Evolutionary conservation across 1,284 basidiomycete genomes (phyloP).

Genomic region (Tilletia walkeri): DNA sequence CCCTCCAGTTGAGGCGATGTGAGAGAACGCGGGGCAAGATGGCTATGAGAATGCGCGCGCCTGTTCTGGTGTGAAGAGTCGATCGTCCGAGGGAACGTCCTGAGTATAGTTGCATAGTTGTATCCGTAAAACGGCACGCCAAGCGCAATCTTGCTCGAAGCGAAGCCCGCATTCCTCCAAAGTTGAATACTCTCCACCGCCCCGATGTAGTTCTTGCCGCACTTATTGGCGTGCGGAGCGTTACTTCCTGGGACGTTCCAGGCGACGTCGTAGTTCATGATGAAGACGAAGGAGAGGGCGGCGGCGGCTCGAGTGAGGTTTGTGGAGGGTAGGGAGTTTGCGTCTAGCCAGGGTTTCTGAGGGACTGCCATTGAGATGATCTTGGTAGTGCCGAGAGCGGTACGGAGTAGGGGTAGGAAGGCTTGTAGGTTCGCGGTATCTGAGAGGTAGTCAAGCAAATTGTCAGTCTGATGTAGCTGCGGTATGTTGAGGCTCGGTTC

Average conservation of each 20-base stretch:
- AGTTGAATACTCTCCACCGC: not conserved
- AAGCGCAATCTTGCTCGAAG: not conserved
- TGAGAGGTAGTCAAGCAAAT: not conserved
- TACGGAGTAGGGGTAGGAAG: not conserved
- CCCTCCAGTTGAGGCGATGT: not conserved
- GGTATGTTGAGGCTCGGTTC: not conserved
- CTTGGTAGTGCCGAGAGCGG: not conserved
- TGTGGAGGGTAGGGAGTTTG: not conserved
- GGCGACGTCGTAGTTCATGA: not conserved
- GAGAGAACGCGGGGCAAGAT: not conserved
- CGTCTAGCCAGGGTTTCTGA: conserved; percentile 4
- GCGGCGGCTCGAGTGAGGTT: not conserved
- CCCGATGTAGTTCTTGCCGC: not conserved
- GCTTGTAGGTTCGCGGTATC: conserved; percentile 2
- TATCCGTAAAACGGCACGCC: not conserved
- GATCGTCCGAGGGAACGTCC: not conserved
- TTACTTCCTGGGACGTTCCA: not conserved
- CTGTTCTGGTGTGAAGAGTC: too few relatives aligned
- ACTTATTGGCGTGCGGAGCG: not conserved
- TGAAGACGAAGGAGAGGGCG: conserved; percentile 7
- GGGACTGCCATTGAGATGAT: not conserved
- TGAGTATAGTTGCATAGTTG: not conserved
- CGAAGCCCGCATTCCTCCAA: not conserved
- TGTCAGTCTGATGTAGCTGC: not conserved
- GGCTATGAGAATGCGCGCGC: not conserved